Evolutionary conservation across 1,284 basidiomycete genomes (phyloP).

Genomic region (Tylopilus sp.): DNA sequence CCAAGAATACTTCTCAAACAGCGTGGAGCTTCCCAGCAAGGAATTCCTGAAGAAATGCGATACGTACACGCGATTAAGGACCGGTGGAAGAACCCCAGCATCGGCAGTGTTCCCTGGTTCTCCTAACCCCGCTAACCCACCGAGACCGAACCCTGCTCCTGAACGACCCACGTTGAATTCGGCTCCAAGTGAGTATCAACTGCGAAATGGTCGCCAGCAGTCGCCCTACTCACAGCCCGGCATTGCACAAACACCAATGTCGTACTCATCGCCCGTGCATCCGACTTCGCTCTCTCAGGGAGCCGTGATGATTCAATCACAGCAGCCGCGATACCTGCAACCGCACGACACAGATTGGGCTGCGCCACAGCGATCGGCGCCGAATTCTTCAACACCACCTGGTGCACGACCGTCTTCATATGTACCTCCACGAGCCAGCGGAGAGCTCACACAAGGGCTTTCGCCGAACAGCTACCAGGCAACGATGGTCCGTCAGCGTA

Average conservation of each 20-base stretch:
- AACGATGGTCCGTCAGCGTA: constrained; percentile 50
- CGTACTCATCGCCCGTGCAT: constrained; percentile 39
- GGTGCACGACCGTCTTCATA: constrained; percentile 57
- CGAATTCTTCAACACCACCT: constrained; percentile 38
- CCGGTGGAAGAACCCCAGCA: constrained; percentile 42
- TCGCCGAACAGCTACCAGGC: constrained; percentile 48
- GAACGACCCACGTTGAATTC: constrained; percentile 37
- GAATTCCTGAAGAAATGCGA: constrained; percentile 90
- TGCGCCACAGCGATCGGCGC: constrained; percentile 42
- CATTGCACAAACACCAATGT: constrained; percentile 40
- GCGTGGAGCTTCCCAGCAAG: constrained; percentile 80
- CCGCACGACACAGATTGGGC: constrained; percentile 51
- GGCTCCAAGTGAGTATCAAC: constrained; percentile 37
- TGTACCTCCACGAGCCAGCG: constrained; percentile 45
- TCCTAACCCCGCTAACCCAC: constrained; percentile 24
- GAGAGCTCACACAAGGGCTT: constrained; percentile 42
- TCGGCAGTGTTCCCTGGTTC: constrained; percentile 35
- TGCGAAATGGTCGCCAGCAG: constrained; percentile 45
- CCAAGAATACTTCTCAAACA: constrained; percentile 80
- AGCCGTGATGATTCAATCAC: constrained; percentile 42
- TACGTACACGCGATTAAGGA: constrained; percentile 59
- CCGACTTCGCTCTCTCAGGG: constrained; percentile 42
- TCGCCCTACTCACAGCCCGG: constrained; percentile 40
- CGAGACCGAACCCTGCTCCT: constrained; percentile 28
- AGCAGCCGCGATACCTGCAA: constrained; percentile 37